phyloP scores from a whole-genome alignment of 1,284 basidiomycete species.

The Cryptococcus sp. region DNA sequence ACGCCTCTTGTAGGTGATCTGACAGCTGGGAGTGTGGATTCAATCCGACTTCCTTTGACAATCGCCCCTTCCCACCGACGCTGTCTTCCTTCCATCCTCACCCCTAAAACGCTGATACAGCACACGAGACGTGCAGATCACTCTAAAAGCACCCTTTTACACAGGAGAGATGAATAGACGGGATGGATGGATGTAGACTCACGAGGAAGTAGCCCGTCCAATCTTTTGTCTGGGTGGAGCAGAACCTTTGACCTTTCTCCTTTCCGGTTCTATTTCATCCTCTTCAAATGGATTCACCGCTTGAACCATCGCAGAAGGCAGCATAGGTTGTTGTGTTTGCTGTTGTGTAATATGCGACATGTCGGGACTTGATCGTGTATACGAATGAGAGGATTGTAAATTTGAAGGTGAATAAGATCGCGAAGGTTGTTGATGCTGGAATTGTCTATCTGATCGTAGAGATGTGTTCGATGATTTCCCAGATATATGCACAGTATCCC shows the following conservation, averaged over 20 bases:
- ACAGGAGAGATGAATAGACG: no score
- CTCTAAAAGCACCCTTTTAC: neutral
- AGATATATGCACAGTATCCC: conserved; percentile 38
- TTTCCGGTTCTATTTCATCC: conserved; percentile 27
- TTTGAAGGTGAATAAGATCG: neutral
- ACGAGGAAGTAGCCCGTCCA: conserved; percentile 23
- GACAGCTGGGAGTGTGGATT: neutral
- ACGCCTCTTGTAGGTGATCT: neutral
- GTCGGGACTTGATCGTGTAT: conserved; percentile 19
- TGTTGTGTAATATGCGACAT: conserved; percentile 9
- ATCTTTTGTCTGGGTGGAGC: conserved; percentile 25
- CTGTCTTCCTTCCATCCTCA: neutral
- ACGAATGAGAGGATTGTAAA: conserved; percentile 13
- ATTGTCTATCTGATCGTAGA: neutral
- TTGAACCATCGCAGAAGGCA: conserved; percentile 16
- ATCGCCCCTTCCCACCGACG: neutral
- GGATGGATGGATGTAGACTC: conserved; percentile 9
- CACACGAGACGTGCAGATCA: neutral
- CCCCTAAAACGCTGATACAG: neutral
- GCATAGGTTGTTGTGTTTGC: conserved; percentile 10
- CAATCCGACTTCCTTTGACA: neutral
- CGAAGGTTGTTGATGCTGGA: neutral
- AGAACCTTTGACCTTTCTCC: conserved; percentile 3
- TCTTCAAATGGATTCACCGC: conserved; percentile 29
- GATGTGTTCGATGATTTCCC: conserved; percentile 5